phyloP scores from a whole-genome alignment of 2,329 filamentous ascomycete species.

The Aspergillus sp. region DNA sequence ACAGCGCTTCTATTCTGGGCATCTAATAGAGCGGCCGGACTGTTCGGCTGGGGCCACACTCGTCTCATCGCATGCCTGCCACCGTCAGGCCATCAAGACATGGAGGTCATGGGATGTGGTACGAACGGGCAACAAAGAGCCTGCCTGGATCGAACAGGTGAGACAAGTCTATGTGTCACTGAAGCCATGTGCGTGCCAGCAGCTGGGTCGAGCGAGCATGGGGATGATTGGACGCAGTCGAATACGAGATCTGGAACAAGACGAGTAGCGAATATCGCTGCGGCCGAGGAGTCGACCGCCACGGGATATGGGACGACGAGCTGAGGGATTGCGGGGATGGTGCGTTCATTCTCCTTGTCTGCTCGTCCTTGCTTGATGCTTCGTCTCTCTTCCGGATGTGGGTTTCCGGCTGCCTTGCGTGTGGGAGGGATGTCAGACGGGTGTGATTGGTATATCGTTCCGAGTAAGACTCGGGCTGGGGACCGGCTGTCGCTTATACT shows the following conservation, averaged over 20 bases:
- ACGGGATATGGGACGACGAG: neutral
- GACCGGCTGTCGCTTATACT: no score
- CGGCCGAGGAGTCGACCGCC: neutral
- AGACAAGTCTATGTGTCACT: neutral
- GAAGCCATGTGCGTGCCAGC: neutral
- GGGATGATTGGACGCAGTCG: constrained; percentile 5
- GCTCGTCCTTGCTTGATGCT: neutral
- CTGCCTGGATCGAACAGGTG: neutral
- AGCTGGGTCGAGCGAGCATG: neutral
- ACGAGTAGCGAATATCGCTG: constrained; percentile 9
- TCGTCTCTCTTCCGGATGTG: neutral
- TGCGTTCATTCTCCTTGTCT: neutral
- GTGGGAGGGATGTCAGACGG: neutral
- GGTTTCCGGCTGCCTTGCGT: neutral
- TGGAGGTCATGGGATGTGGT: no score
- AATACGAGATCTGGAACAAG: constrained; percentile 29
- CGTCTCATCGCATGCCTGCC: no score
- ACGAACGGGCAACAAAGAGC: no score
- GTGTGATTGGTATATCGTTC: neutral
- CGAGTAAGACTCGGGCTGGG: no score
- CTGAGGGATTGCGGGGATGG: neutral
- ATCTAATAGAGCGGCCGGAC: no score
- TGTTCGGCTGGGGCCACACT: no score
- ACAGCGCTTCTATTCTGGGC: no score
- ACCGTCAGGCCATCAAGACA: no score